phyloP scores from a whole-genome alignment of 129 eudicot species.

The Solidago caesia region DNA sequence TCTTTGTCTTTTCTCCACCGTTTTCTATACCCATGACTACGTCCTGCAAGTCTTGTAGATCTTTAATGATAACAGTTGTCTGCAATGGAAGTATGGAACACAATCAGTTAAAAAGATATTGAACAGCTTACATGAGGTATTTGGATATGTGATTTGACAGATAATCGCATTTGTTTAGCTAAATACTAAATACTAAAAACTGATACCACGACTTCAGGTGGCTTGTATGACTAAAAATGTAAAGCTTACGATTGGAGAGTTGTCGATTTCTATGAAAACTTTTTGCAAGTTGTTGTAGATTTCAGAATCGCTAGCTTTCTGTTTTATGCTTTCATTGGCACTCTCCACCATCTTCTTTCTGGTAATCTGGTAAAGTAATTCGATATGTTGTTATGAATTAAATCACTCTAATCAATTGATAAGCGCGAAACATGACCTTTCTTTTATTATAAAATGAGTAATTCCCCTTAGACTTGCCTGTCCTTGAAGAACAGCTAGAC shows the following conservation, averaged over 20 bases:
- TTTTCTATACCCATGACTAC: conserved; percentile 52
- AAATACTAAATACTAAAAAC: background rate
- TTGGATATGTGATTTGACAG: background rate
- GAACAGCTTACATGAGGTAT: background rate
- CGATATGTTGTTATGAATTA: background rate
- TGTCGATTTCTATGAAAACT: conserved; percentile 46
- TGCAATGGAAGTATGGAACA: conserved; percentile 27
- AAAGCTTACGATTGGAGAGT: conserved; percentile 34
- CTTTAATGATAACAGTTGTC: conserved; percentile 43
- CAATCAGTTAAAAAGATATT: background rate
- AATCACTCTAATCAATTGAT: background rate
- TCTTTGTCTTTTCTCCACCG: conserved; percentile 28
- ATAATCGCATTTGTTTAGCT: background rate
- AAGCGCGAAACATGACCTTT: background rate
- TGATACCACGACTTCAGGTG: background rate
- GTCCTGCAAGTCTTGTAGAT: conserved; percentile 52
- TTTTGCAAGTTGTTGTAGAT: conserved; percentile 43
- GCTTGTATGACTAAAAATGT: background rate
- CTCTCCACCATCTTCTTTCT: conserved; percentile 43
- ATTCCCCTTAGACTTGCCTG: conserved; percentile 22
- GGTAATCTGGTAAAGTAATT: conserved; percentile 36
- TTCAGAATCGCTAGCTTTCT: conserved; percentile 36
- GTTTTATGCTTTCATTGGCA: conserved; percentile 46
- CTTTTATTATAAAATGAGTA: background rate
- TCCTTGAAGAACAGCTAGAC: conserved; percentile 41